phyloP scores from a whole-genome alignment of 2,329 filamentous ascomycete genomes.

The Claviceps monticola region DNA sequence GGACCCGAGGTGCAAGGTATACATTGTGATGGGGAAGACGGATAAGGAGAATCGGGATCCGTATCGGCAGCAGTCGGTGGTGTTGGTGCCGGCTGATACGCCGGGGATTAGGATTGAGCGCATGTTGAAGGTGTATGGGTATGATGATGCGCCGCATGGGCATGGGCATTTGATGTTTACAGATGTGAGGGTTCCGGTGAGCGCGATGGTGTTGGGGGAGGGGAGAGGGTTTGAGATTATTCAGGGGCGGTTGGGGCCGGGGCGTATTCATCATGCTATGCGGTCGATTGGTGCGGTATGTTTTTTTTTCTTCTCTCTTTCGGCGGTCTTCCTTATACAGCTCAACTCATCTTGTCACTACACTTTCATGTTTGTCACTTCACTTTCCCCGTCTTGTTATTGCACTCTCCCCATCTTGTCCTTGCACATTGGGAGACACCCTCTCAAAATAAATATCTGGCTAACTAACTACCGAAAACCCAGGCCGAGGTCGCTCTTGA shows the following conservation, averaged over 20 bases:
- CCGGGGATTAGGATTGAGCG: constrained; percentile 85
- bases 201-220: constrained; percentile 80
- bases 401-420: background rate
- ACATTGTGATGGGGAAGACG: constrained; percentile 93
- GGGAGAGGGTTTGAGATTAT: constrained; percentile 97
- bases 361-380: background rate
- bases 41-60: constrained; percentile 60
- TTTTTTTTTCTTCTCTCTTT: constrained; percentile 5
- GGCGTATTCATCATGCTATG: constrained; percentile 97
- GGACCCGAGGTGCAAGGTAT: constrained; percentile 81
- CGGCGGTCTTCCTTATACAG: background rate
- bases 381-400: background rate
- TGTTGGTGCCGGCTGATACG: constrained; percentile 69
- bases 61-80: constrained; percentile 86
- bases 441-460: background rate
- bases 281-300: constrained; percentile 71
- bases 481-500: constrained; percentile 79
- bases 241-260: constrained; percentile 87
- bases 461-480: background rate
- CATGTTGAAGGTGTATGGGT: constrained; percentile 89
- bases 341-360: too few species aligned
- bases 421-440: too few species aligned
- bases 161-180: constrained; percentile 86
- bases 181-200: constrained; percentile 74
- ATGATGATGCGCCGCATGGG: constrained; percentile 95